Conservation (phyloP, 495 filamentous ascomycete species). For the Lasiosphaeriaceae sp. region DNA sequence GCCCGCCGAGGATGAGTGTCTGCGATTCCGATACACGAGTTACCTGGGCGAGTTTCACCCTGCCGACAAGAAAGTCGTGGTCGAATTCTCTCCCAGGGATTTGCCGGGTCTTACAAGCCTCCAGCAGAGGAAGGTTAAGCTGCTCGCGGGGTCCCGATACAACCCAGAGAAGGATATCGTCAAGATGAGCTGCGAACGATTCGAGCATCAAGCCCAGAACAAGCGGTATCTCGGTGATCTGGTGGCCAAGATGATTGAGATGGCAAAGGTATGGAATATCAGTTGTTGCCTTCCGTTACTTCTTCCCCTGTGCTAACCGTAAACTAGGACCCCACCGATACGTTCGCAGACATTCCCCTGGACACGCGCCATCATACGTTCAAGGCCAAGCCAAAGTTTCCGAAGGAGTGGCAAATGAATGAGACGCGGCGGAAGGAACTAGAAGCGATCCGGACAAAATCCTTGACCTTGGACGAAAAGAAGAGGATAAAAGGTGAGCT, state of each 20-base stretch:
- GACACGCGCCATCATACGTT: slow-evolving; percentile 83
- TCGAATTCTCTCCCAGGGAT: slow-evolving; percentile 76
- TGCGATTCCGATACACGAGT: slow-evolving; percentile 95
- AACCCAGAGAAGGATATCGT: slow-evolving; percentile 81
- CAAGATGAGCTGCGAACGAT: slow-evolving; percentile 89
- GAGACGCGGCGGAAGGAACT: slow-evolving; percentile 62
- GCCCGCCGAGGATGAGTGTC: slow-evolving; percentile 58
- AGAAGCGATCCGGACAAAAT: slow-evolving; percentile 51
- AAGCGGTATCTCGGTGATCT: slow-evolving; percentile 86
- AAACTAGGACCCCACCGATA: slow-evolving; percentile 62
- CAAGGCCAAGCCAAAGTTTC: slow-evolving; percentile 69
- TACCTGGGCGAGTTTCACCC: slow-evolving; percentile 95
- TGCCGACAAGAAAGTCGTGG: slow-evolving; percentile 85
- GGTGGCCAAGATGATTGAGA: slow-evolving; percentile 65
- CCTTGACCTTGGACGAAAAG: slow-evolving; percentile 42
- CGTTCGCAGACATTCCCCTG: slow-evolving; percentile 83
- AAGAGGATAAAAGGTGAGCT: slow-evolving; percentile 44
- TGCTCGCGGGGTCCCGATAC: slow-evolving; percentile 83
- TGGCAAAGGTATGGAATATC: slow-evolving; percentile 58
- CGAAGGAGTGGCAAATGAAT: slow-evolving; percentile 75
- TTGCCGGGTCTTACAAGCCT: slow-evolving; percentile 52
- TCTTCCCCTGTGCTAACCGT: neutral
- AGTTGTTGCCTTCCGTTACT: neutral
- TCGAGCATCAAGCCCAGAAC: slow-evolving; percentile 85
- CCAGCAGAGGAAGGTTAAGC: slow-evolving; percentile 78